A percentile compares a stretch with the other conserved stretches of the same genome.
These are phyloP conservation scores for Mycena galericulata DNA, from an alignment of 768 basidiomycete species.

Conservation along the genomic window DNA sequence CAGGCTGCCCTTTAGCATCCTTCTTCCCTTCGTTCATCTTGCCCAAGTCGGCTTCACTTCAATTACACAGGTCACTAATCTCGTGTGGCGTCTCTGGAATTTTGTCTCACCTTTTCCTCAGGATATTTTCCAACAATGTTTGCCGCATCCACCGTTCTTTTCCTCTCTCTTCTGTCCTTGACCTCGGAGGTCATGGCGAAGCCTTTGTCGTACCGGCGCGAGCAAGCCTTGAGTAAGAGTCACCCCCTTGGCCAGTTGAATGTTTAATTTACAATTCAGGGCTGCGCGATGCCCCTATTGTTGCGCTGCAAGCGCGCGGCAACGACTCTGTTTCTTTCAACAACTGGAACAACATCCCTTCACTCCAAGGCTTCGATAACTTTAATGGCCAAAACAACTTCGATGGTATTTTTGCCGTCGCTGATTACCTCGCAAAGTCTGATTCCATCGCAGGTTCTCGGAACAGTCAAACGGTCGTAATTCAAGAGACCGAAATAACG, in stretches of 20 bases:
- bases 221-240: constrained; percentile 25
- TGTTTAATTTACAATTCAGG: not conserved
- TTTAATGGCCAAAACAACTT: constrained; percentile 39
- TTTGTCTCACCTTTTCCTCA: not conserved
- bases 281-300: constrained; percentile 11
- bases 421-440: too few relatives aligned
- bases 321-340: constrained; percentile 36
- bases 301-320: constrained; percentile 8
- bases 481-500: constrained; percentile 30
- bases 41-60: constrained; percentile 32
- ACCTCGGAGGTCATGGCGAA: constrained; percentile 27
- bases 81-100: not conserved
- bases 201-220: constrained; percentile 30
- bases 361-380: constrained; percentile 38
- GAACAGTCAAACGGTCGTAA: constrained; percentile 35
- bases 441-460: too few relatives aligned
- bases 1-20: constrained; percentile 37
- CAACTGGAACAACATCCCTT: constrained; percentile 38
- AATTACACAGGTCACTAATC: constrained; percentile 22
- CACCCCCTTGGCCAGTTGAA: not conserved
- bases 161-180: constrained; percentile 32
- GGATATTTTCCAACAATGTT: constrained; percentile 34
- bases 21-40: constrained; percentile 33
- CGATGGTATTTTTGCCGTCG: too few relatives aligned
- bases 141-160: constrained; percentile 28